A percentile compares a stretch with the other conserved stretches of the same genome.
Conservation (phyloP, 1,284 basidiomycete genomes). For the Cryptococcus sp. region DNA sequence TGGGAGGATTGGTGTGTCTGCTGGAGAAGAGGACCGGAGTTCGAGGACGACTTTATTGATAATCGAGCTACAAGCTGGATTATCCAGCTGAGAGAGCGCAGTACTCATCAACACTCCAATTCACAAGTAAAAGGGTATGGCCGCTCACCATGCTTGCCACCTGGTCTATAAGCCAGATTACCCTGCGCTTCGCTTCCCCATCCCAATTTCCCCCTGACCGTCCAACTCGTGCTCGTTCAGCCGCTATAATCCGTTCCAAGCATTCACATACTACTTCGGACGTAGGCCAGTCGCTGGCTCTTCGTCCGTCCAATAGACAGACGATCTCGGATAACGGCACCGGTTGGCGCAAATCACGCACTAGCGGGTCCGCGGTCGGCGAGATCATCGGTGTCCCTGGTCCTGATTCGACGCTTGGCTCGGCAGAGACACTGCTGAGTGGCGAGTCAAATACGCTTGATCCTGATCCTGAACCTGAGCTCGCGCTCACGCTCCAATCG, state of each 20-base stretch:
- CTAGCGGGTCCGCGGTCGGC: background rate
- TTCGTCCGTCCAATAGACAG: constrained; percentile 2
- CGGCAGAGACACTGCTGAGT: background rate
- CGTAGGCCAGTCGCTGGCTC: background rate
- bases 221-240: constrained; percentile 8
- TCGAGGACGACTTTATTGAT: constrained; percentile 14
- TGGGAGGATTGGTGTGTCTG: background rate
- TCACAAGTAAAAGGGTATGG: background rate
- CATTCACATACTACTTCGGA: constrained; percentile 6
- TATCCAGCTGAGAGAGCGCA: constrained; percentile 10
- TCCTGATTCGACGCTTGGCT: background rate
- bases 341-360: background rate
- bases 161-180: constrained; percentile 25
- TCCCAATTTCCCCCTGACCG: constrained; percentile 13
- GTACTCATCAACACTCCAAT: background rate
- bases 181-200: constrained; percentile 9
- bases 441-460: no score
- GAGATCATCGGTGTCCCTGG: background rate
- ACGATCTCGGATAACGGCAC: constrained; percentile 5
- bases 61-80: constrained; percentile 9
- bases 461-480: no score
- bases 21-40: background rate
- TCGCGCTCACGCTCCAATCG: background rate
- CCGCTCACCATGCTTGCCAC: constrained; percentile 18
- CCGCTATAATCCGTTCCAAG: constrained; percentile 8